Conservation (phyloP, 352 stramenopile species). For the Globisporangium uncinulatum region DNA sequence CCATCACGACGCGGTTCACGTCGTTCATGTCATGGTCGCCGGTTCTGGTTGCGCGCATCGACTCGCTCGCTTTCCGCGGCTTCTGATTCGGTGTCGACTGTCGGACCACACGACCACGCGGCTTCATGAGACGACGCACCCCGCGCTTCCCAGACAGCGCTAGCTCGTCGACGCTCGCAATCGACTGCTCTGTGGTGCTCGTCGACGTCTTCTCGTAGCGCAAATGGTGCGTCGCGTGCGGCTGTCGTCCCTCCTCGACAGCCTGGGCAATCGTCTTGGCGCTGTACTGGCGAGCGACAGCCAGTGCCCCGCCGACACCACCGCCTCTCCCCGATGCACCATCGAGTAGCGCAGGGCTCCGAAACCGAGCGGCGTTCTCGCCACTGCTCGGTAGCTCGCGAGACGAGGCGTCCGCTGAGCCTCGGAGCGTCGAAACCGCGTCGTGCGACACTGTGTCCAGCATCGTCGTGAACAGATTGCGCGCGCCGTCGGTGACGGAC, state of each 20-base stretch:
- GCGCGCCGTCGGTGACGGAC: conserved; percentile 17
- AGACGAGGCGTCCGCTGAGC: neutral
- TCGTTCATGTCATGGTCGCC: conserved; percentile 35
- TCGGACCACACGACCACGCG: neutral
- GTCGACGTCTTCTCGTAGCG: neutral
- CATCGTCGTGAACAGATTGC: conserved; percentile 25
- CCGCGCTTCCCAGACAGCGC: neutral
- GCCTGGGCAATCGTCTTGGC: conserved; percentile 7
- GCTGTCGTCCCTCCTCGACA: neutral
- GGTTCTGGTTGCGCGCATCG: neutral
- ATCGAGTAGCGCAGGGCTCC: conserved; percentile 35
- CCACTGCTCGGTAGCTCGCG: neutral
- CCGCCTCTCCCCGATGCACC: conserved; percentile 1
- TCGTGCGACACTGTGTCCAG: conserved; percentile 13
- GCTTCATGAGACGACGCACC: neutral
- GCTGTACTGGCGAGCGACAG: conserved; percentile 22
- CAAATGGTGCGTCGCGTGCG: neutral
- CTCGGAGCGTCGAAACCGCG: neutral
- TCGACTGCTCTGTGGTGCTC: neutral
- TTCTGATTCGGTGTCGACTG: neutral
- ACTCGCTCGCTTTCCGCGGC: neutral
- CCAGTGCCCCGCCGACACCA: conserved; percentile 1
- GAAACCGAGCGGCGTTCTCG: conserved; percentile 11
- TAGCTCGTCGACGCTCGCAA: neutral
- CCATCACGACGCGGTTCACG: conserved; percentile 47